Evolutionary conservation across 257 asterid species (phyloP).

Genomic region (Solanum ossicruentum): DNA sequence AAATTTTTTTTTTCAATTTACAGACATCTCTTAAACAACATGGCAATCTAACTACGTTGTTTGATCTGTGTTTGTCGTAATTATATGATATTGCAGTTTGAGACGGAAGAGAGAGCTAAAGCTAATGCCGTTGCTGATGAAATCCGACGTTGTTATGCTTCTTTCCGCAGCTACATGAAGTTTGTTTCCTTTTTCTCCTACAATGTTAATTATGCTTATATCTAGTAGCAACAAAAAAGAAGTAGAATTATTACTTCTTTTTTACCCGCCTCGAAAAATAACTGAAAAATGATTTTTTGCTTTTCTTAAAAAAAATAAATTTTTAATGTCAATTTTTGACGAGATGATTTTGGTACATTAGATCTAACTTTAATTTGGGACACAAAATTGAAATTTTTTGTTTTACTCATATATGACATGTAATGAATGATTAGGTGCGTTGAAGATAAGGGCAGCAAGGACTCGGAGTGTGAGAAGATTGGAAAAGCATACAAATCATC

Average conservation of each 20-base stretch:
- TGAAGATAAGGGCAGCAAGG: slow-evolving; percentile 23
- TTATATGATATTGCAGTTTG: not conserved
- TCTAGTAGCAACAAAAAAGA: not conserved
- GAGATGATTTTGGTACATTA: too few relatives aligned
- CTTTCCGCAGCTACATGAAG: not conserved
- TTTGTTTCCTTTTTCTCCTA: not conserved
- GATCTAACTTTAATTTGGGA: too few relatives aligned
- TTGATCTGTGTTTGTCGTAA: not conserved
- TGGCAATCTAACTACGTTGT: too few relatives aligned
- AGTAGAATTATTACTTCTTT: not conserved
- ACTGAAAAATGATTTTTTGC: too few relatives aligned
- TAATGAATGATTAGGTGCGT: slow-evolving; percentile 17
- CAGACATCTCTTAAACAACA: too few relatives aligned
- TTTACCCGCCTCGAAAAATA: too few relatives aligned
- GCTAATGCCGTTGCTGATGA: not conserved
- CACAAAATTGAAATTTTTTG: too few relatives aligned
- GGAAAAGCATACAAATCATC: slow-evolving; percentile 4
- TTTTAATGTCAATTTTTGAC: too few relatives aligned
- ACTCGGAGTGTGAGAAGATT: slow-evolving; percentile 25
- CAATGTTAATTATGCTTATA: not conserved
- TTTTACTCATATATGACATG: not conserved
- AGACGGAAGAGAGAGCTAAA: not conserved
- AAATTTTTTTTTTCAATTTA: too few relatives aligned
- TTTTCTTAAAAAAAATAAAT: too few relatives aligned
- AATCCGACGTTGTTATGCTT: not conserved